phyloP scores from a whole-genome alignment of 306 rosid genomes.

The Prunus fruticosa region DNA sequence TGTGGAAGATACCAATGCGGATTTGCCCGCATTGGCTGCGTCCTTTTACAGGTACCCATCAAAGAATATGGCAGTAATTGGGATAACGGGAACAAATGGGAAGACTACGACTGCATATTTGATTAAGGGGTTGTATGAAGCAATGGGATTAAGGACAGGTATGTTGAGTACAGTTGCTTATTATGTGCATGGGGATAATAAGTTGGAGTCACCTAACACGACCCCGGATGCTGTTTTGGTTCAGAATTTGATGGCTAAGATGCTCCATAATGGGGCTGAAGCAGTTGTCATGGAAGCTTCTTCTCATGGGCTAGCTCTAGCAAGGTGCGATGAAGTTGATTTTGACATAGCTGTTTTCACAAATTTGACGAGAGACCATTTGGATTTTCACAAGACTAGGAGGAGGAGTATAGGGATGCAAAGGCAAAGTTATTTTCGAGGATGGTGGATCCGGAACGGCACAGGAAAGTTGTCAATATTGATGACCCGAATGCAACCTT shows the following conservation, averaged over 20 bases:
- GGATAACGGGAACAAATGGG: constrained; percentile 77
- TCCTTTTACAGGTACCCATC: constrained; percentile 83
- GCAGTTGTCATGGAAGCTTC: constrained; percentile 77
- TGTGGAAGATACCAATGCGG: constrained; percentile 78
- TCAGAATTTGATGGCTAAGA: constrained; percentile 90
- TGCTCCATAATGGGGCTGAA: constrained; percentile 92
- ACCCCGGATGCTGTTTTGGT: constrained; percentile 70
- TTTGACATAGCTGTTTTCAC: constrained; percentile 87
- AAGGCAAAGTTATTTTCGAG: constrained; percentile 65
- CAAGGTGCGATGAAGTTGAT: constrained; percentile 81
- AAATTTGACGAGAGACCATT: constrained; percentile 55
- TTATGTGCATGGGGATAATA: constrained; percentile 80
- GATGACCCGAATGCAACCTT: constrained; percentile 74
- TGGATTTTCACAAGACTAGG: constrained; percentile 49
- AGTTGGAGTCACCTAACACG: constrained; percentile 56
- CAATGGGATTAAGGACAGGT: constrained; percentile 86
- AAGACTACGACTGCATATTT: constrained; percentile 74
- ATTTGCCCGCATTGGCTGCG: constrained; percentile 74
- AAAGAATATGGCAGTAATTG: constrained; percentile 79
- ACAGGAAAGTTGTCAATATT: constrained; percentile 84
- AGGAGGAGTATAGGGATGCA: constrained; percentile 58
- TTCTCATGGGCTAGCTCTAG: constrained; percentile 50
- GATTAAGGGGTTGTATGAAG: constrained; percentile 85
- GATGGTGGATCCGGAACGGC: constrained; percentile 86
- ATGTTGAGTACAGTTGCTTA: constrained; percentile 75